Evolutionary conservation across 139 green algal species (phyloP).

Genomic region (Chlamydomonas sphaeroides): DNA sequence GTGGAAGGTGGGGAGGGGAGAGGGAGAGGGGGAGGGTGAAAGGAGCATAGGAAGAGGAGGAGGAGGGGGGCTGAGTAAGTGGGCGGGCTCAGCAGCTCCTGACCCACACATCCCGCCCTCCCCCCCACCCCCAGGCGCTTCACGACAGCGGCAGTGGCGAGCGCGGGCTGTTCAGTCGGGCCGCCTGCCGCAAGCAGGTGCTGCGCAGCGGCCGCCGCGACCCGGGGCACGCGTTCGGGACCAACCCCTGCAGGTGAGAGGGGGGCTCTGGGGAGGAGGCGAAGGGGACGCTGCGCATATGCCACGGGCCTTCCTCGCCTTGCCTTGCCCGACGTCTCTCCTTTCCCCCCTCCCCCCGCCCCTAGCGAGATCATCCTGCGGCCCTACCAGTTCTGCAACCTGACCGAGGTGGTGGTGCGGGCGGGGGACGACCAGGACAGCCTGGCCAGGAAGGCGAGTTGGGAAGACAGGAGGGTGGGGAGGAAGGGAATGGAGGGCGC

Average conservation of each 20-base stretch:
- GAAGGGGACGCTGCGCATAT: no score
- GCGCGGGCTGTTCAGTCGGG: conserved; percentile 58
- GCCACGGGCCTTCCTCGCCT: neutral
- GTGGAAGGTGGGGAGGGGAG: conserved; percentile 40
- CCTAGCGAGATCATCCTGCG: conserved; percentile 59
- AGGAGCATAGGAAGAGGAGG: no score
- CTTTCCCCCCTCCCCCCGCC: no score
- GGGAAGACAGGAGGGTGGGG: no score
- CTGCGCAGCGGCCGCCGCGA: conserved; percentile 32
- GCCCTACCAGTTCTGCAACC: conserved; percentile 64
- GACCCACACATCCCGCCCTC: neutral
- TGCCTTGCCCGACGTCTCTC: neutral
- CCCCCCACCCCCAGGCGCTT: conserved; percentile 9
- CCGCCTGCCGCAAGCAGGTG: conserved; percentile 39
- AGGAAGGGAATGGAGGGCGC: no score
- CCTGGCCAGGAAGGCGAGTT: conserved; percentile 46
- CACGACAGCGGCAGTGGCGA: conserved; percentile 55
- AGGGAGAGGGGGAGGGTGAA: neutral
- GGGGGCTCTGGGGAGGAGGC: no score
- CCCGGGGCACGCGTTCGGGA: conserved; percentile 44
- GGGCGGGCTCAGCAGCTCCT: no score
- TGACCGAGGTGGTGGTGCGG: conserved; percentile 58
- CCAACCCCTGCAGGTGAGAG: conserved; percentile 57
- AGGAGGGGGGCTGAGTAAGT: no score
- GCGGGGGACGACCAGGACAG: conserved; percentile 27